Base-by-base conservation (phyloP, 192 early-diverging fungal species). In the Coemansia sp. region DNA sequence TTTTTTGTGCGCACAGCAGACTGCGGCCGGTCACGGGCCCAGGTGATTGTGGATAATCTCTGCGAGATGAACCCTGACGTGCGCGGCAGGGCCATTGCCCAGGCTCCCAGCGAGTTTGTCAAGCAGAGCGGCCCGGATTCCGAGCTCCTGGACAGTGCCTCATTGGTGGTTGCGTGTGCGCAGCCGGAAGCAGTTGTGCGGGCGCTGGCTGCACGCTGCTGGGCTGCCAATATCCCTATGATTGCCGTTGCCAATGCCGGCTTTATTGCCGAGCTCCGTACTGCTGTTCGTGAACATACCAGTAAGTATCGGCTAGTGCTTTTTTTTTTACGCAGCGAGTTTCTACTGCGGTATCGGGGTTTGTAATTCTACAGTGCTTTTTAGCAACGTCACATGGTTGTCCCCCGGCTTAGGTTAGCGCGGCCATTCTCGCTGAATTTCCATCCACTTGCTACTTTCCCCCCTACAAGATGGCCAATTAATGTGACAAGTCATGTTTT, bases 51-150 rank as follows among this genome's bases (percentile, higher is more conserved):
- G 5, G 80, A 83, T 21, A 75, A 88, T 21, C 82, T 99, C 8
- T 62, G 71, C 40, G 93, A 94, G 69, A 70, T 99, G 44, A 99
- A 99, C 64, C 88, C 88, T 44, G 92, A 94, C 52, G 94, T 90
- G 23, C 40, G 60, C 32, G 90, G 90, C 9, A 44, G 71, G 21
- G 71, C 66, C 56, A 59, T 90, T 14, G 71, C 71, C 46, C 81
- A 83, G 76, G 87, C 72, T 51, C 60, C 58, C 47, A 57, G 55
- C 5, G 67, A 77, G 41, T 88, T 92, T 63, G 65, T 96, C 38
- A 91, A 90, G 55, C 26, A 90, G 53, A 90, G 85, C 39, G 40
- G 62, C 31, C 85, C 87, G 3, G 51, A 78, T 40, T 62, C 58
- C 51, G 66, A 84, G n/a, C 69, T 69, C 36, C 82, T 88, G 69